Base-by-base conservation (phyloP, 2,329 filamentous ascomycete species). In the Coccinonectria pachysandricola region DNA sequence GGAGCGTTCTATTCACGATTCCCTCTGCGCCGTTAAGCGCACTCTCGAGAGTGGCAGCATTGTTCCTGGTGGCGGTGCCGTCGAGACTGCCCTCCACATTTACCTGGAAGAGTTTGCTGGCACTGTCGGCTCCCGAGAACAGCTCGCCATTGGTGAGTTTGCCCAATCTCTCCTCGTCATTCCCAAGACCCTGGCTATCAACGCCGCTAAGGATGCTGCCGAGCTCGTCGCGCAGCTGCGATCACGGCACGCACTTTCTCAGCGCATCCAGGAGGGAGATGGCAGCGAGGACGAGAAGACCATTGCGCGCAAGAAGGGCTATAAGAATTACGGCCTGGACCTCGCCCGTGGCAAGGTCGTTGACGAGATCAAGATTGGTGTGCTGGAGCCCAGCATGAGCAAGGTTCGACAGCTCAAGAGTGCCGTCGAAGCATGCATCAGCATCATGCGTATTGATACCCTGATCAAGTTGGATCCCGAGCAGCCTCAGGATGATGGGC, bases 371-470 rank as follows among this genome's bases (percentile, higher is more conserved):
- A 96, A 96, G 71, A 78, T 84, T 8, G 91, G 91, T 51, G 87
- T 98, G 36, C 59, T 98, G 50, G 91, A 98, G 66, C 91, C 91
- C 16, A 93, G 82, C 60, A 86, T 98, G 67, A 95, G 88, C 72
- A 98, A 98, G 71, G 74, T 98, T 43, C 81, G 88, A 60, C 91
- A 96, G 68, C 68, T 98, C 52, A 98, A 98, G 79, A 92, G 82
- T 60, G 91, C 91, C 15, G 91, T 98, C 25, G 91, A 98, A 64
- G 91, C 91, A 29, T 96, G 91, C 59, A 93, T 98, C 59, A 83
- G 86, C 52, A 96, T 98, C 56, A 96, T 98, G 91, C 75, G 91
- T 50, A 98, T 98, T 54, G 91, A 98, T 65, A 96, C 91, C 40
- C 69, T 98, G 60, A 96, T 98, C 63, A 93, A 93, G 68, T 65